Evolutionary conservation across 176 grass and related monocot genomes (phyloP), one percentile per base, ranked within the genome.

Genomic region (Canna indica): DNA sequence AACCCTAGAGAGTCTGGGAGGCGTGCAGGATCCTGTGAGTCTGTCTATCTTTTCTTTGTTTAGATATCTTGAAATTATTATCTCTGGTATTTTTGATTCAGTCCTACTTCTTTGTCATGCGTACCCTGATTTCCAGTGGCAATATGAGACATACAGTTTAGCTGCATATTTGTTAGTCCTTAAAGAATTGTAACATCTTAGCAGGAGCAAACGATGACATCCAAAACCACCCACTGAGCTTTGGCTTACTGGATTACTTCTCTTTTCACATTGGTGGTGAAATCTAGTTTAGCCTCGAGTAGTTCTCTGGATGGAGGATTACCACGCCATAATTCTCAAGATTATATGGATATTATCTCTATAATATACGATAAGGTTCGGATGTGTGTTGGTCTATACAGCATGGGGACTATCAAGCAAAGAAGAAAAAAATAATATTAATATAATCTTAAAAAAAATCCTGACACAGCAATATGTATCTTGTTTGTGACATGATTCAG

Each of bases 21-120:
- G 93, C 30, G 31, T 91, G 22, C 79, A 74, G 61, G 83, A 96
- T 83, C 93, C 93, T 75, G 88, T 96, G 46, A 54, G 85, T 63
- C 36, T n/a, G n/a, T n/a, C n/a, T n/a, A n/a, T n/a, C n/a, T n/a
- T 38, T 28, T 58, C n/a, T 27, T 20, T 27, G 8, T n/a, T 60
- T 24, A 14, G 31, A 11, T 36, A n/a, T 39, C 28, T 38, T 38
- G 35, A 35, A 20, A n/a, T n/a, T 24, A 20, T 15, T 26, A 28
- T 31, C 57, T 60, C 26, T 60, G 9, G 1, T 44, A 7, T 30
- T 60, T 4, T 15, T 31, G 25, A n/a, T 60, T 59, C 31, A 13
- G 26, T 30, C 27, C 58, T 30, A 30, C 58, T 60, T 15, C 25
- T 30, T 30, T 30, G 7, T 28, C 25, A 28, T 30, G 58, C 15